Base-by-base conservation (phyloP, 768 basidiomycete genomes). In the Macrocybe gigantea region DNA sequence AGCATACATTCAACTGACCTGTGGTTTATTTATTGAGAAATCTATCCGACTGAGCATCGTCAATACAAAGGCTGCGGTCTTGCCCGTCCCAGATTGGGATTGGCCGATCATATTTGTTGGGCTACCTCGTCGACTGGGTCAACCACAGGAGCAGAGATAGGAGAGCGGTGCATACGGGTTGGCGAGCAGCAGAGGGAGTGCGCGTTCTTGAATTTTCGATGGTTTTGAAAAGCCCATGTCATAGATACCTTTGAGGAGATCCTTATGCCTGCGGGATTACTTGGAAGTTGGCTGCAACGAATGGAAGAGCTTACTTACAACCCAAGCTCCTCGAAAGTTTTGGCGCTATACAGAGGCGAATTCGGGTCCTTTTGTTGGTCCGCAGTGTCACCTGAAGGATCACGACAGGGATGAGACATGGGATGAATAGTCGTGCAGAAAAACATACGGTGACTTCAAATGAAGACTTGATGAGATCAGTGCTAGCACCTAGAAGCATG, bases 81-180 rank as follows among this genome's bases (percentile, higher is more conserved):
- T 99, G 42, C 96, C 96, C 7, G 96, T 99, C 35, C 96, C 96
- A 33, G 96, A 98, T 60, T 99, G 96, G 44, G 94, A 98, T 70
- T 99, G 96, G 12, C 93, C 96, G 61, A 98, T 98, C 87, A 98
- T 94, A 68, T 98, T 98, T 45, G 84, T 86, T 8, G 95, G 88
- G n/a, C 95, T 99, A 61, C n/a, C 53, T 43, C 33, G 38, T 38
- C 34, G 9, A 12, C 22, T 22, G 6, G 6, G 14, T 35, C 9
- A 36, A 30, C 36, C 35, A 13, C 47, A 43, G 31, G 32, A 33
- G 14, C 22, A 10, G 3, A 35, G 33, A 45, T 29, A 10, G 34
- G 38, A 4, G 2, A 10, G 10, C 22, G 6, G 9, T 9, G 71
- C 86, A 57, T 58, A 96, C 93, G 95, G 96, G 59, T 95, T 85